A percentile compares a stretch with the other conserved stretches of the same genome.
Conservation (phyloP, 2,329 filamentous ascomycete genomes). For the Ambrosiella xylebori region DNA sequence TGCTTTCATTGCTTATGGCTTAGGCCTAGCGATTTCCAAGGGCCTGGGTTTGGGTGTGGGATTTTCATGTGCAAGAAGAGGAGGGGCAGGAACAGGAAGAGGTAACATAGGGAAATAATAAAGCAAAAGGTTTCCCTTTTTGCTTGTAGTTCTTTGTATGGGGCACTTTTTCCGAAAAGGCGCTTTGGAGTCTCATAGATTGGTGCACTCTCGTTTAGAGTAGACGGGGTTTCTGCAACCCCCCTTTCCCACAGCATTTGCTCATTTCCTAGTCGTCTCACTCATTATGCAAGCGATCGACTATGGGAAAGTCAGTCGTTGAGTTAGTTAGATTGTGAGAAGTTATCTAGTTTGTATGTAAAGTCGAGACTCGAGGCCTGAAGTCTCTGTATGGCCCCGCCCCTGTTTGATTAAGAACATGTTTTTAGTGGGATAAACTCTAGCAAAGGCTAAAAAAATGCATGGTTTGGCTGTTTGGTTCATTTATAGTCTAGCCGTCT, state of each 20-base stretch:
- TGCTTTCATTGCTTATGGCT: neutral
- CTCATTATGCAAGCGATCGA: neutral
- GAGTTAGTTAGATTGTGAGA: too few relatives aligned
- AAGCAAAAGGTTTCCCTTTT: neutral
- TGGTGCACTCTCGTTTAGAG: neutral
- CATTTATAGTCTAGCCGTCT: too few relatives aligned
- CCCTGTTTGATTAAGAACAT: too few relatives aligned
- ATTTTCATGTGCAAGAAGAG: neutral
- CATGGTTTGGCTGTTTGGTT: too few relatives aligned
- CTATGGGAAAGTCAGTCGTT: neutral
- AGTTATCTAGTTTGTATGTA: too few relatives aligned
- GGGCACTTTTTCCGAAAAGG: neutral
- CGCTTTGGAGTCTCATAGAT: neutral
- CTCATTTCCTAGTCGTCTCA: constrained; percentile 10
- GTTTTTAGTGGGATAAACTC: too few relatives aligned
- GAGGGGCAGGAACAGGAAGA: constrained; percentile 1
- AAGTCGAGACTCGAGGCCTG: too few relatives aligned
- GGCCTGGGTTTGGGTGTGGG: neutral
- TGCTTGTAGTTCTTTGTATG: neutral
- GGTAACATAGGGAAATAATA: neutral
- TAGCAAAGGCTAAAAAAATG: neutral
- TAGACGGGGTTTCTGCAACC: constrained; percentile 9
- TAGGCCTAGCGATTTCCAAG: neutral
- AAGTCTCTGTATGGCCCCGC: too few relatives aligned
- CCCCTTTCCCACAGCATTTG: constrained; percentile 8